These are phyloP conservation scores for Wickerhamiella lipophila DNA, from an alignment of 805 yeast genomes.

Conservation along the genomic window DNA sequence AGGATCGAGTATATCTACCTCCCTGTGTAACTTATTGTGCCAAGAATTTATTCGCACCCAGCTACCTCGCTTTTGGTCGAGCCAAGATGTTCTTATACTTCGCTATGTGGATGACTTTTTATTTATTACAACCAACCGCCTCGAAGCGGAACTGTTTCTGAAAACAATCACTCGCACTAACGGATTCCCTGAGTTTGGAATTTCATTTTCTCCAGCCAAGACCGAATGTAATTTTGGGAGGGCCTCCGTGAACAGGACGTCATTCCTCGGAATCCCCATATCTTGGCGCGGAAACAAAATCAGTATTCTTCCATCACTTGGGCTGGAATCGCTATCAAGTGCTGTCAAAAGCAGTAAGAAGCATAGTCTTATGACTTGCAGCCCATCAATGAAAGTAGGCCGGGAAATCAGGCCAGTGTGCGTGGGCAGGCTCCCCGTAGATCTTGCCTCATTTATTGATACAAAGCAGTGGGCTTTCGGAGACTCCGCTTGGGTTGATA, in stretches of 20 bases:
- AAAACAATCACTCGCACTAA: constrained; percentile 21
- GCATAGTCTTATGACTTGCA: background rate
- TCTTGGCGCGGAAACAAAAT: background rate
- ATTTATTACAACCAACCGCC: constrained; percentile 40
- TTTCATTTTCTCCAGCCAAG: constrained; percentile 33
- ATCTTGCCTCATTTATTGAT: background rate
- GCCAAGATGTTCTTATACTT: constrained; percentile 32
- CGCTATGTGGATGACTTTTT: constrained; percentile 80
- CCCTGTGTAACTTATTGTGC: constrained; percentile 61
- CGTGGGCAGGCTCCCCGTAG: background rate
- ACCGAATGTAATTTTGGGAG: constrained; percentile 25
- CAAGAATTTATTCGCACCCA: constrained; percentile 39
- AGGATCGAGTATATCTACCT: constrained; percentile 66
- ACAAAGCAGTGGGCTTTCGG: background rate
- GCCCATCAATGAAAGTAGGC: background rate
- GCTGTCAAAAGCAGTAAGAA: background rate
- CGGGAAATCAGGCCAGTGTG: background rate
- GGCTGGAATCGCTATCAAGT: background rate
- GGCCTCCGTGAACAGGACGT: constrained; percentile 6
- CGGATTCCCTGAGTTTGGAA: constrained; percentile 36
- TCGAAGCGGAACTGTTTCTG: constrained; percentile 27
- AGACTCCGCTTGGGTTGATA: background rate
- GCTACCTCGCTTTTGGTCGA: constrained; percentile 24
- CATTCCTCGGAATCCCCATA: constrained; percentile 16
- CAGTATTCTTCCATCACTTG: background rate